Conservation (phyloP, 2,329 filamentous ascomycete species). For the Elsinoe arachidis region DNA sequence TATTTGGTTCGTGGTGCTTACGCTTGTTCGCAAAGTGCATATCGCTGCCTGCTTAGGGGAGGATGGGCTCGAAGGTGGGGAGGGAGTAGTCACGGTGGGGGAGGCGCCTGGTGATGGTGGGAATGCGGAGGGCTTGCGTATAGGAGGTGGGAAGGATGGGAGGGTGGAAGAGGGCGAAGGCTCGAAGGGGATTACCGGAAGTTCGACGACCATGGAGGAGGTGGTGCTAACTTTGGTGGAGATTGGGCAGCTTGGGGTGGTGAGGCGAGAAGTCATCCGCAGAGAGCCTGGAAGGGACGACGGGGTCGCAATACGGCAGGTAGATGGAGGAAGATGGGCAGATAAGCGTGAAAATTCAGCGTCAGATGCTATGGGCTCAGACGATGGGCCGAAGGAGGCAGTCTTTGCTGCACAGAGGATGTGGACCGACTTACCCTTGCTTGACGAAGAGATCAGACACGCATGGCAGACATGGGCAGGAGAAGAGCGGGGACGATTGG, state of each 20-base stretch:
- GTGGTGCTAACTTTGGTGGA: background rate
- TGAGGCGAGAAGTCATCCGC: background rate
- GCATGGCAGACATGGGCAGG: background rate
- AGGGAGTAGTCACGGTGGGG: too few species aligned
- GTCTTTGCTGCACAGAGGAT: background rate
- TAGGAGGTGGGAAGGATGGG: too few species aligned
- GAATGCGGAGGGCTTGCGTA: too few species aligned
- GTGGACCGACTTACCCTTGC: background rate
- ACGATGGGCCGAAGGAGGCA: background rate
- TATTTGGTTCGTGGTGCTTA: background rate
- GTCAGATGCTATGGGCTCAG: background rate
- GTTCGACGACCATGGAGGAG: background rate
- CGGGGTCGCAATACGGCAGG: background rate
- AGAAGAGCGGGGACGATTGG: background rate
- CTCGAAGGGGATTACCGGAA: background rate
- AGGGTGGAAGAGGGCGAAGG: background rate
- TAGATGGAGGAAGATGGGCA: background rate
- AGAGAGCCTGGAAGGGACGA: background rate
- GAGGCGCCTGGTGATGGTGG: too few species aligned
- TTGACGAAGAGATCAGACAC: background rate
- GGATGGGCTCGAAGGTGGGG: too few species aligned
- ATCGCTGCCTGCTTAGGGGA: too few species aligned
- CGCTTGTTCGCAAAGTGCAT: background rate
- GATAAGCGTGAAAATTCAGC: background rate
- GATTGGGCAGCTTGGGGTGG: background rate